Evolutionary conservation across 371 early-diverging fungal genomes (phyloP).

Genomic region (Hamiltosporidium tvaerminnensis): DNA sequence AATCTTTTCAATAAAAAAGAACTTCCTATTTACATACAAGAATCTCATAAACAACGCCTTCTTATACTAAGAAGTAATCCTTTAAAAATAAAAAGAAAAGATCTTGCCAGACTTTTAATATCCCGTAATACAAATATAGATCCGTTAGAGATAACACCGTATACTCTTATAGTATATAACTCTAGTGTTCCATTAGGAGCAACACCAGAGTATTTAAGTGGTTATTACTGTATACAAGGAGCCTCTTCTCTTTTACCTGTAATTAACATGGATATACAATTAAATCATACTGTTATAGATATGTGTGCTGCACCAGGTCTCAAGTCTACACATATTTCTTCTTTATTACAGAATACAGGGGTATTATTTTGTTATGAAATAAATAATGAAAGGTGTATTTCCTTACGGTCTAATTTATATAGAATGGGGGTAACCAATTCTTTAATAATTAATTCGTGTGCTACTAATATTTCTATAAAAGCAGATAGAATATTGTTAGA

Average conservation of each 20-base stretch:
- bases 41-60: slow-evolving; percentile 87
- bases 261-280: slow-evolving; percentile 74
- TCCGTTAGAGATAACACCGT: slow-evolving; percentile 63
- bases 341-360: slow-evolving; percentile 89
- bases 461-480: slow-evolving; percentile 73
- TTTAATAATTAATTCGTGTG: slow-evolving; percentile 86
- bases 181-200: slow-evolving; percentile 57
- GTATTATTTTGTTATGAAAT: slow-evolving; percentile 88
- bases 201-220: slow-evolving; percentile 97
- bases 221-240: slow-evolving; percentile 95
- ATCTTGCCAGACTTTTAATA: slow-evolving; percentile 75
- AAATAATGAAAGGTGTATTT: slow-evolving; percentile 71
- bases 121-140: slow-evolving; percentile 90
- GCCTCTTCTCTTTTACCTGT: slow-evolving; percentile 91
- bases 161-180: slow-evolving; percentile 45
- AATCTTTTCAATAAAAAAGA: slow-evolving; percentile 53
- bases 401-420: slow-evolving; percentile 76
- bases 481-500: slow-evolving; percentile 90
- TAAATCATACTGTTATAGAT: slow-evolving; percentile 30
- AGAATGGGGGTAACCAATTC: slow-evolving; percentile 80
- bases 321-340: slow-evolving; percentile 55
- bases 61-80: slow-evolving; percentile 90
- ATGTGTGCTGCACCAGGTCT: slow-evolving; percentile 53
- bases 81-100: slow-evolving; percentile 72
- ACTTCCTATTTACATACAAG: slow-evolving; percentile 67